phyloP scores from a whole-genome alignment of 176 grass and related monocot genomes.

The Canna indica region DNA sequence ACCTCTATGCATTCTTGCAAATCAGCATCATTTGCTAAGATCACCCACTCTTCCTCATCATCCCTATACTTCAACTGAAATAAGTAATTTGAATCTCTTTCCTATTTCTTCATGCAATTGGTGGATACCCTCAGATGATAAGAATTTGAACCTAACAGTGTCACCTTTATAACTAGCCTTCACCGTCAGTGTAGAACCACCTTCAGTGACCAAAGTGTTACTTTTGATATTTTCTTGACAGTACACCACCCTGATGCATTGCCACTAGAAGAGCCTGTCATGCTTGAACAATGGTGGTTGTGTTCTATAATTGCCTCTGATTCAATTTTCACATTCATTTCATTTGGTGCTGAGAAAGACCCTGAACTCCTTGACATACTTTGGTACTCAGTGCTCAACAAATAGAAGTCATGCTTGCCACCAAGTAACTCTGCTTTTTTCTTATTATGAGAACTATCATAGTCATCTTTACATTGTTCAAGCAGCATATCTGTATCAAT shows the following conservation, averaged over 20 bases:
- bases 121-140: conserved; percentile 40
- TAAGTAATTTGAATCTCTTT: conserved; percentile 60
- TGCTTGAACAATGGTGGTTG: conserved; percentile 66
- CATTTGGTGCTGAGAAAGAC: background rate
- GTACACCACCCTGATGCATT: conserved; percentile 48
- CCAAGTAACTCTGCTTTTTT: background rate
- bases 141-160: conserved; percentile 70
- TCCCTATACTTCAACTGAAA: conserved; percentile 88
- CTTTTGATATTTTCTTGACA: conserved; percentile 38
- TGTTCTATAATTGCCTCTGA: conserved; percentile 33
- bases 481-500: too few species aligned
- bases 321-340: background rate
- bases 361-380: conserved; percentile 7
- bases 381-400: background rate
- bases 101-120: conserved; percentile 54
- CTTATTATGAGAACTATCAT: background rate
- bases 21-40: conserved; percentile 57
- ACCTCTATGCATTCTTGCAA: conserved; percentile 71
- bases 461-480: background rate
- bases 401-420: background rate
- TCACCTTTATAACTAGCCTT: conserved; percentile 78
- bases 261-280: too few species aligned
- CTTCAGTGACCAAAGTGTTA: background rate
- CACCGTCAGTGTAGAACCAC: conserved; percentile 31
- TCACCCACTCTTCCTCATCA: conserved; percentile 88